Evolutionary conservation across 2,329 filamentous ascomycete species (phyloP).

Genomic region (Cladosporium phlei): DNA sequence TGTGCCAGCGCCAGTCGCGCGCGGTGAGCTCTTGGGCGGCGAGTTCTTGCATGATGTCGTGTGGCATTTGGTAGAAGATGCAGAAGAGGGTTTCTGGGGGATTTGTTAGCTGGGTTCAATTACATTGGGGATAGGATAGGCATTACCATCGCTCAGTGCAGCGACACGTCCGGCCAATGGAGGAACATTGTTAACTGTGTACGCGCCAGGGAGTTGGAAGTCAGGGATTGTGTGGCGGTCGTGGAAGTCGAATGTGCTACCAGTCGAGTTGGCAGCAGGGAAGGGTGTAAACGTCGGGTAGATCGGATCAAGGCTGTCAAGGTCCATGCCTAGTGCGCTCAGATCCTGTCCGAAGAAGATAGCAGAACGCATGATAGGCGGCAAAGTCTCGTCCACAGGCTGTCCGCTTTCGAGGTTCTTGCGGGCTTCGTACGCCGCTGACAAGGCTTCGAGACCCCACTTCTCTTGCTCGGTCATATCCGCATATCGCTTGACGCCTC

Average conservation of each 20-base stretch:
- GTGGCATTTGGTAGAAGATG: slow-evolving; percentile 65
- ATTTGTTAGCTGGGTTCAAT: slow-evolving; percentile 13
- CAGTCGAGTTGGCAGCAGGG: slow-evolving; percentile 38
- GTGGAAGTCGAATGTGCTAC: slow-evolving; percentile 35
- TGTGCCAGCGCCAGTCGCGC: slow-evolving; percentile 53
- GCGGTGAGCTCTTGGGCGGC: slow-evolving; percentile 57
- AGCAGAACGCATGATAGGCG: slow-evolving; percentile 24
- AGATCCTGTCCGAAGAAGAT: slow-evolving; percentile 61
- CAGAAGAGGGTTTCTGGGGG: slow-evolving; percentile 62
- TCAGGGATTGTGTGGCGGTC: slow-evolving; percentile 57
- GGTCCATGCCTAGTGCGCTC: slow-evolving; percentile 58
- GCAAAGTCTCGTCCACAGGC: slow-evolving; percentile 28
- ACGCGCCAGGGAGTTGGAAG: slow-evolving; percentile 59
- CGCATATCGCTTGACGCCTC: slow-evolving; percentile 41
- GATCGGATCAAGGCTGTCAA: slow-evolving; percentile 51
- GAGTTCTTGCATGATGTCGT: slow-evolving; percentile 61
- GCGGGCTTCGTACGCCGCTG: slow-evolving; percentile 43
- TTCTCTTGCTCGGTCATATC: slow-evolving; percentile 58
- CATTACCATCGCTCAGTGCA: slow-evolving; percentile 33
- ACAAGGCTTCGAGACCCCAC: slow-evolving; percentile 56
- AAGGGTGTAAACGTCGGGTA: slow-evolving; percentile 63
- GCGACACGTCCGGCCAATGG: slow-evolving; percentile 43
- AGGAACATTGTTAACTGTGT: slow-evolving; percentile 63
- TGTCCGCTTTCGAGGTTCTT: slow-evolving; percentile 23
- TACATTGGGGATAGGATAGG: neutral